Percentiles rank a stretch among this genome's conserved stretches.
Evolutionary conservation across 2,329 filamentous ascomycete species (phyloP).

Genomic region (Diaporthe destruens): DNA sequence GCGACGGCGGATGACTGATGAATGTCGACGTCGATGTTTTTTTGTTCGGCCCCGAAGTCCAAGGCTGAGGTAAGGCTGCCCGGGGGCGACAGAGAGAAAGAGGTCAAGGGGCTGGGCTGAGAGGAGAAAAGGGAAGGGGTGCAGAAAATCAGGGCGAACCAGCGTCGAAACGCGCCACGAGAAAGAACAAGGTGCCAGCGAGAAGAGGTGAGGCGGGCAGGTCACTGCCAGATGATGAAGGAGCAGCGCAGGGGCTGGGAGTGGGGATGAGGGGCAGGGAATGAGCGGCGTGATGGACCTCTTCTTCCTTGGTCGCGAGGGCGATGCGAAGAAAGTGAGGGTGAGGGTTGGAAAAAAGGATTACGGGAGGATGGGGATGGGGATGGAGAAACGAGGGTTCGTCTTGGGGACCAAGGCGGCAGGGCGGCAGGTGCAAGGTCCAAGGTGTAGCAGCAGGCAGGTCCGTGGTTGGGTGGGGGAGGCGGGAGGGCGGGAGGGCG

Average conservation of each 20-base stretch:
- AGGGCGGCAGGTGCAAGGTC: background rate
- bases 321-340: conserved; percentile 18
- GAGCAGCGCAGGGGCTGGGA: conserved; percentile 1
- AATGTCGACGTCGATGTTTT: conserved; percentile 1
- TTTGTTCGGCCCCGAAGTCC: conserved; percentile 25
- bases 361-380: conserved; percentile 1
- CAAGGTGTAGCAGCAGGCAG: background rate
- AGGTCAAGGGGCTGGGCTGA: conserved; percentile 14
- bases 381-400: conserved; percentile 18
- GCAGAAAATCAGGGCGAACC: conserved; percentile 24
- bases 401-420: conserved; percentile 3
- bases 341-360: conserved; percentile 31
- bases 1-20: conserved; percentile 9
- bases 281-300: conserved; percentile 35
- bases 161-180: conserved; percentile 24
- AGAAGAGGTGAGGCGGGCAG: background rate
- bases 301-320: conserved; percentile 23
- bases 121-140: background rate
- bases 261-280: background rate
- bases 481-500: background rate
- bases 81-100: background rate
- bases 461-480: conserved; percentile 14
- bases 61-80: conserved; percentile 23
- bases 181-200: conserved; percentile 11
- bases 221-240: conserved; percentile 2